phyloP scores from a whole-genome alignment of 2,329 filamentous ascomycete species.

The Coleophoma cylindrospora region DNA sequence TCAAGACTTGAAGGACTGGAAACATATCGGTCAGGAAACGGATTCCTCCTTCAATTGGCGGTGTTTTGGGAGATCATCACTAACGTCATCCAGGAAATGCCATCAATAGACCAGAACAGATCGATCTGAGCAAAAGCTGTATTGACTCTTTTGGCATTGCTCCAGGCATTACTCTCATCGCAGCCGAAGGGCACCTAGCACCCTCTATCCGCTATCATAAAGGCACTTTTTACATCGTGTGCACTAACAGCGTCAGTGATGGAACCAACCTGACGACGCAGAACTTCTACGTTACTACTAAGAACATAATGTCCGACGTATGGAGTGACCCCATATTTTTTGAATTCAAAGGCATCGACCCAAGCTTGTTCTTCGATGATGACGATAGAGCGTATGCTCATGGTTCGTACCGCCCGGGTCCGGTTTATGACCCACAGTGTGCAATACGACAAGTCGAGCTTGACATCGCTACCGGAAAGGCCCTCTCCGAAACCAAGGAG shows the following conservation, averaged over 20 bases:
- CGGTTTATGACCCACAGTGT: constrained; percentile 44
- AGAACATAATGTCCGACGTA: constrained; percentile 5
- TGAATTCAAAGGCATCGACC: constrained; percentile 60
- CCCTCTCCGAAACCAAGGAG: constrained; percentile 24
- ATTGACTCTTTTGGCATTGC: constrained; percentile 3
- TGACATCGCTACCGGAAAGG: constrained; percentile 37
- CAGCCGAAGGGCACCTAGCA: constrained; percentile 31
- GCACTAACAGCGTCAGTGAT: constrained; percentile 15
- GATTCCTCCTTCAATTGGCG: not conserved
- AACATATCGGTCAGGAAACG: constrained; percentile 9
- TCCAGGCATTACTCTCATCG: constrained; percentile 13
- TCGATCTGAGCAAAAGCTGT: constrained; percentile 28
- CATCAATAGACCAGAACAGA: constrained; percentile 33
- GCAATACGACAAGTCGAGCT: constrained; percentile 38
- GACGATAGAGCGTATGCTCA: constrained; percentile 50
- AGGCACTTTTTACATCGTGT: constrained; percentile 27
- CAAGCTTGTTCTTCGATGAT: constrained; percentile 53
- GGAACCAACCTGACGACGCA: constrained; percentile 1
- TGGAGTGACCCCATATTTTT: constrained; percentile 57
- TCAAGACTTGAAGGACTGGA: constrained; percentile 23
- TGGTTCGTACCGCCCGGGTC: constrained; percentile 34
- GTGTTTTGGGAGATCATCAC: not conserved
- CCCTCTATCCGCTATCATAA: constrained; percentile 26
- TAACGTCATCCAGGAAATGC: constrained; percentile 26
- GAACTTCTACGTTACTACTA: constrained; percentile 20